Evolutionary conservation across 2,329 filamentous ascomycete genomes (phyloP).

Genomic region (Ophiostoma novo-ulmi): DNA sequence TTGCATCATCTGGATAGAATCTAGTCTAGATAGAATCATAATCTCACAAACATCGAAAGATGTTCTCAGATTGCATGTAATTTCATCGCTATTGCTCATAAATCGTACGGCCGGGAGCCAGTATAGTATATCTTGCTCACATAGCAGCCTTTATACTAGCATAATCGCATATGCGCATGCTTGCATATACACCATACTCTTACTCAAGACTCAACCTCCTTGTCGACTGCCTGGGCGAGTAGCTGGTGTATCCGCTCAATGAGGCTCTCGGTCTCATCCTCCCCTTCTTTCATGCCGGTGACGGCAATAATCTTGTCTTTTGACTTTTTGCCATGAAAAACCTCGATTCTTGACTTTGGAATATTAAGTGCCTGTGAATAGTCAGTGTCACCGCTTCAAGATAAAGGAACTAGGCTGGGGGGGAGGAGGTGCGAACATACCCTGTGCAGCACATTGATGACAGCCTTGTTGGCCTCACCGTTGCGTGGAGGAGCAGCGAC

Average conservation of each 20-base stretch:
- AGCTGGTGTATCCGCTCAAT: slow-evolving; percentile 21
- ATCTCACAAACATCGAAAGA: background rate
- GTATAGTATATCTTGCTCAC: background rate
- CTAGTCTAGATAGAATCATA: background rate
- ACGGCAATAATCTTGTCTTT: slow-evolving; percentile 57
- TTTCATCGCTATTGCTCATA: background rate
- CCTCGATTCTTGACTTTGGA: slow-evolving; percentile 58
- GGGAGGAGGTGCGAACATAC: slow-evolving; percentile 35
- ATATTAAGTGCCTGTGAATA: slow-evolving; percentile 49
- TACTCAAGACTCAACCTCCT: background rate
- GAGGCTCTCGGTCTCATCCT: slow-evolving; percentile 17
- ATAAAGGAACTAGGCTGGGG: background rate
- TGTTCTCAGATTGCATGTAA: background rate
- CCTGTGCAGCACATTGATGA: slow-evolving; percentile 57
- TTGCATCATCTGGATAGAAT: background rate
- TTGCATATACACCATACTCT: background rate
- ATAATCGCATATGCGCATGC: background rate
- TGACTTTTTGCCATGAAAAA: slow-evolving; percentile 59
- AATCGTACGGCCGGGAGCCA: background rate
- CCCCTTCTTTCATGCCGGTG: slow-evolving; percentile 29
- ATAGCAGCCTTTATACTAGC: background rate
- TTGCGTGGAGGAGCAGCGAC: slow-evolving; percentile 61
- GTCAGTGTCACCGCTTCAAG: background rate
- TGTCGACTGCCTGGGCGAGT: slow-evolving; percentile 18
- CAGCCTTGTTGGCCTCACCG: slow-evolving; percentile 64